phyloP scores from a whole-genome alignment of 2,329 filamentous ascomycete genomes.

The Aspergillus ustus region DNA sequence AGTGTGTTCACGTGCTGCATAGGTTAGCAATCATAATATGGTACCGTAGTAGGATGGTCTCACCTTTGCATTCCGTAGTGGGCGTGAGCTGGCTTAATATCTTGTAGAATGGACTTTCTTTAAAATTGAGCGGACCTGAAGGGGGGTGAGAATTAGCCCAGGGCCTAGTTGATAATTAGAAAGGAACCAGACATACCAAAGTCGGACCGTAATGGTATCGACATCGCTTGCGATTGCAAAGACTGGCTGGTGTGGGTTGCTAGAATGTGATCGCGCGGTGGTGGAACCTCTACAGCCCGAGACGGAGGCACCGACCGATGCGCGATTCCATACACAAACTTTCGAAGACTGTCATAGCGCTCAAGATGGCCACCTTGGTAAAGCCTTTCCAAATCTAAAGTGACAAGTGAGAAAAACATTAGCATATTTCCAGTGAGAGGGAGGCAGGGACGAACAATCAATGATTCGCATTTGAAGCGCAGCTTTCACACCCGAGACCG shows the following conservation, averaged over 20 bases:
- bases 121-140: slow-evolving; percentile 61
- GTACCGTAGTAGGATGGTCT: background rate
- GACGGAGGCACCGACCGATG: slow-evolving; percentile 31
- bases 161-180: background rate
- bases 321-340: slow-evolving; percentile 37
- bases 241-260: slow-evolving; percentile 32
- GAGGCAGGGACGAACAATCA: slow-evolving; percentile 64
- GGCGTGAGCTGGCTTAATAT: slow-evolving; percentile 68
- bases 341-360: slow-evolving; percentile 38
- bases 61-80: slow-evolving; percentile 74
- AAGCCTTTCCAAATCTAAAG: slow-evolving; percentile 35
- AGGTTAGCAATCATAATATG: slow-evolving; percentile 25
- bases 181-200: slow-evolving; percentile 30
- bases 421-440: background rate
- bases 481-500: slow-evolving; percentile 82
- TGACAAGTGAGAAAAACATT: background rate
- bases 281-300: slow-evolving; percentile 26
- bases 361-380: slow-evolving; percentile 29
- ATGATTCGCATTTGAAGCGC: slow-evolving; percentile 79
- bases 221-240: slow-evolving; percentile 32
- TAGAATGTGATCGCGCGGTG: slow-evolving; percentile 21
- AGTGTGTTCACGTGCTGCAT: slow-evolving; percentile 66
- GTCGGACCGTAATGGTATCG: slow-evolving; percentile 37
- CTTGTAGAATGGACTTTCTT: slow-evolving; percentile 83
- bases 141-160: slow-evolving; percentile 37